Base-by-base conservation (phyloP, 441 rosid species). In the Sinapis alba region DNA sequence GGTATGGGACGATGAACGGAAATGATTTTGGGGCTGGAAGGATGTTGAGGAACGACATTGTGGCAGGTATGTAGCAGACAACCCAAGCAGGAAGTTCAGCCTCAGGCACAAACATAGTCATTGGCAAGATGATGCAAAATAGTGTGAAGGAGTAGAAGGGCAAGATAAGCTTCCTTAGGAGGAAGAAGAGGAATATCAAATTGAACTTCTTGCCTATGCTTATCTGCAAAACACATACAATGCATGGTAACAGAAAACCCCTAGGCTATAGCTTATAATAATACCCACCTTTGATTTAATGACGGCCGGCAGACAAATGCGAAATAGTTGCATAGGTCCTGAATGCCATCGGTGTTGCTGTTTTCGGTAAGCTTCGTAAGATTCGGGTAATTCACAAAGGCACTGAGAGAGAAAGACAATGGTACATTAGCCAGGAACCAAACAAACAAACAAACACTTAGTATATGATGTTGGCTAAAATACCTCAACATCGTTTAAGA, bases 291-390 rank as follows among this genome's bases (percentile, higher is more conserved):
- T 91, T 61, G 97, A 74, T 65, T 74, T 75, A 60, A 94, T 82
- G 45, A 94, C 73, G 68, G 80, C 92, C 0, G 93, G 94, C 68
- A 94, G 82, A 78, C 94, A 90, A 43, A 92, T 88, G 63, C 97
- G 90, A 75, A 94, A 94, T 78, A 94, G 72, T 80, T 94, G 98
- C 98, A 94, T 94, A 10, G 98, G 98, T 62, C 98, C 98, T 13
- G 97, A 94, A 79, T 94, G 98, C 98, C 98, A 94, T 74, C 98
- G 73, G 64, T 94, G 97, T 69, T 94, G 97, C 54, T 94, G 98
- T 80, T 94, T 94, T 73, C 95, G 83, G 75, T 94, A 94, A 61
- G 98, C 98, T 80, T 94, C 97, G 23, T 94, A 94, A 1, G 98
- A 94, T 73, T 92, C 97, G 0, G 98, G 97, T 68, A 94, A 74